Evolutionary conservation across 257 asterid species (phyloP).

Genomic region (Dorcoceras hygrometricum): DNA sequence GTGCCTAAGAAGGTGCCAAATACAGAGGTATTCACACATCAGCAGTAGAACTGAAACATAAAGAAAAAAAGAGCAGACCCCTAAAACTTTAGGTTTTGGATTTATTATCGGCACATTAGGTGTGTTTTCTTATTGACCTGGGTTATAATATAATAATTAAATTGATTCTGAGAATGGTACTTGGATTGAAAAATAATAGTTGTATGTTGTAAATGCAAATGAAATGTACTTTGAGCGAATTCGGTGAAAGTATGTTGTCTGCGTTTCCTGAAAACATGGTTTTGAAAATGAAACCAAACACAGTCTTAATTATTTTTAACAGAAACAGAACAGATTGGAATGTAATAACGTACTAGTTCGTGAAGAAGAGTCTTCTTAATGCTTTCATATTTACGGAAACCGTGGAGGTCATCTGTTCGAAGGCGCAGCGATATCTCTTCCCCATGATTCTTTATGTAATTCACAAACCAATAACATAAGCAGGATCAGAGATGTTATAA

Average conservation of each 20-base stretch:
- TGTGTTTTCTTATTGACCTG: neutral
- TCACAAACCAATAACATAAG: constrained; percentile 26
- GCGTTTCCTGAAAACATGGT: too few species aligned
- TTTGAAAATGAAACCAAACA: neutral
- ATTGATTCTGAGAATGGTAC: neutral
- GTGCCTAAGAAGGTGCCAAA: constrained; percentile 57
- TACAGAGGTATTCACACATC: constrained; percentile 6
- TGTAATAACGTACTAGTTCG: constrained; percentile 57
- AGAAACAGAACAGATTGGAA: constrained; percentile 2
- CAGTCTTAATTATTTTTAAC: neutral
- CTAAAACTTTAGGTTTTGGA: neutral
- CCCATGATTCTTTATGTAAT: constrained; percentile 66
- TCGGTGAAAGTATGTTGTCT: neutral
- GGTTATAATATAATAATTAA: neutral
- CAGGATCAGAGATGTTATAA: constrained; percentile 18
- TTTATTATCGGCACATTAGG: neutral
- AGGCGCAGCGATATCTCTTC: constrained; percentile 95
- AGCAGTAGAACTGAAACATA: neutral
- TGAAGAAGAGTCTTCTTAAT: constrained; percentile 89
- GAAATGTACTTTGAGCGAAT: neutral
- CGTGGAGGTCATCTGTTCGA: constrained; percentile 92
- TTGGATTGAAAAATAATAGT: neutral
- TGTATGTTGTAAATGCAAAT: neutral
- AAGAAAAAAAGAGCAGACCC: constrained; percentile 5
- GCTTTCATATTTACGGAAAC: constrained; percentile 85